A percentile compares a stretch with the other conserved stretches of the same genome.
phyloP scores from a whole-genome alignment of 331 rosid species.

The Rosa hybrid region DNA sequence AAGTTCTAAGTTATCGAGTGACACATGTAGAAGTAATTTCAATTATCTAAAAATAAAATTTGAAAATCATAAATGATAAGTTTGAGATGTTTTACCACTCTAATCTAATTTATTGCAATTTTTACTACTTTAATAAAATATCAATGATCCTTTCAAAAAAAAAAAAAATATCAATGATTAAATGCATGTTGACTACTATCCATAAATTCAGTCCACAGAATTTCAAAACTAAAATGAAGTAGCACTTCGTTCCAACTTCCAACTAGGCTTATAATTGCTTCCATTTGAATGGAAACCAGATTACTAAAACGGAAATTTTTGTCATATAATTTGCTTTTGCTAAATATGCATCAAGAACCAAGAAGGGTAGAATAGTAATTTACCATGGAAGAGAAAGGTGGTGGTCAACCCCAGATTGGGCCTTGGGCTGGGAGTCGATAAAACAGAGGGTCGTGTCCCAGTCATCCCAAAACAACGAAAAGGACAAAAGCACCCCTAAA shows the following conservation, averaged over 20 bases:
- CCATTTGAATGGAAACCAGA: neutral
- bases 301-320: neutral
- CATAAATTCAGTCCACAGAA: neutral
- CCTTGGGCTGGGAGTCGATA: constrained; percentile 22
- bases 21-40: neutral
- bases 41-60: neutral
- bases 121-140: no score
- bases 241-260: neutral
- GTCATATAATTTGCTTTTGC: neutral
- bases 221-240: neutral
- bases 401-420: constrained; percentile 3
- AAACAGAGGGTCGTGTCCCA: constrained; percentile 6
- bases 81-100: neutral
- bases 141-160: no score
- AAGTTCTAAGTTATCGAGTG: neutral
- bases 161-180: no score
- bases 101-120: neutral
- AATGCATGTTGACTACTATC: neutral
- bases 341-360: neutral
- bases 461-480: constrained; percentile 22
- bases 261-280: neutral
- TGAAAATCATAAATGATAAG: neutral
- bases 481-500: constrained; percentile 44
- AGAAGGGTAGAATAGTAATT: neutral
- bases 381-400: neutral